Conservation (phyloP, 257 asterid genomes). For the Solanum tarijense region DNA sequence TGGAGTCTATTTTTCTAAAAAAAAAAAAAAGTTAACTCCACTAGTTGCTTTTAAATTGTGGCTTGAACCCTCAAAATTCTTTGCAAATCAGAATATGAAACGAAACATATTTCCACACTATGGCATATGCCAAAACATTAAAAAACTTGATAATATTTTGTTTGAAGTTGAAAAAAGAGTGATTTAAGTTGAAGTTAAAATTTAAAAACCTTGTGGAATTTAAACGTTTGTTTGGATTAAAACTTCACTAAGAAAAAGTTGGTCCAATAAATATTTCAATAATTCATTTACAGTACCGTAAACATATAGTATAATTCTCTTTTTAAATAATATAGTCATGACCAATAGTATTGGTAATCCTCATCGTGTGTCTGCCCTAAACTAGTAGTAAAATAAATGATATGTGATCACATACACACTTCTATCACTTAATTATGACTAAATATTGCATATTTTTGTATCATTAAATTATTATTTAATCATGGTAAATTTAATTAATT, state of each 20-base stretch:
- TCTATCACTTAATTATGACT: neutral
- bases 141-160: neutral
- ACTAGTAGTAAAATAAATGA: neutral
- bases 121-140: neutral
- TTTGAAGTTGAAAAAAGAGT: neutral
- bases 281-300: neutral
- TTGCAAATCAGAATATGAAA: neutral
- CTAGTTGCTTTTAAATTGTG: neutral
- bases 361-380: neutral
- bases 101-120: neutral
- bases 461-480: neutral
- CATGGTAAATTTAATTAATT: neutral
- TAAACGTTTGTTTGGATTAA: neutral
- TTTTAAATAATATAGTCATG: neutral
- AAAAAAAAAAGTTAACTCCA: neutral
- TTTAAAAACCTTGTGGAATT: neutral
- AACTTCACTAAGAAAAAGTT: neutral
- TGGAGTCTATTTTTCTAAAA: neutral
- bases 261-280: neutral
- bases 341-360: neutral
- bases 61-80: neutral
- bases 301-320: neutral
- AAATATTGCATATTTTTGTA: neutral
- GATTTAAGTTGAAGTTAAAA: neutral
- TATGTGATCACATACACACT: neutral